Conservation (phyloP, 2,329 filamentous ascomycete species). For the Aspergillus caelatus region DNA sequence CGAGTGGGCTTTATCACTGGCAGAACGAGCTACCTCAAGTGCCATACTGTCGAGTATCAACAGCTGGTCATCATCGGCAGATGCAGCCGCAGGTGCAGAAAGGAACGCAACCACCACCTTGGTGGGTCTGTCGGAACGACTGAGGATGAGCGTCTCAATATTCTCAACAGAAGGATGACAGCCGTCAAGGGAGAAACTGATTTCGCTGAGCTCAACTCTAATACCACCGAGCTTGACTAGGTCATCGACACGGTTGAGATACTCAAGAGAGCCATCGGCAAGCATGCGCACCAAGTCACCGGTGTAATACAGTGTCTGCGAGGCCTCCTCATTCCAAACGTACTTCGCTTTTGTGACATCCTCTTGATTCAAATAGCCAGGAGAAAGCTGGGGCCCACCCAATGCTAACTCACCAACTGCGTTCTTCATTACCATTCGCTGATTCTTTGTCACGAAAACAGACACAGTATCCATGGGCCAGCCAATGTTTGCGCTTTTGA, state of each 20-base stretch:
- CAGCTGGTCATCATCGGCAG: conserved; percentile 4
- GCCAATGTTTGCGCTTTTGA: conserved; percentile 36
- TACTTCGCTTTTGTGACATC: conserved; percentile 34
- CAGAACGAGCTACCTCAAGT: conserved; percentile 26
- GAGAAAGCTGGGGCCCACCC: conserved; percentile 33
- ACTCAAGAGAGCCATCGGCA: conserved; percentile 28
- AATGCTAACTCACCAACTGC: conserved; percentile 34
- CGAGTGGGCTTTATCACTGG: conserved; percentile 23
- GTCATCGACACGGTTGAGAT: conserved; percentile 31
- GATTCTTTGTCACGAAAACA: conserved; percentile 31
- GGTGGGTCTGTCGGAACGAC: conserved; percentile 33
- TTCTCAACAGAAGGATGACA: conserved; percentile 34
- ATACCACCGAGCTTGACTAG: conserved; percentile 32
- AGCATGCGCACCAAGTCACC: conserved; percentile 36
- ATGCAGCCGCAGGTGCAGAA: conserved; percentile 25
- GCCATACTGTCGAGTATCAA: conserved; percentile 21
- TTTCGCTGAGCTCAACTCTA: conserved; percentile 33
- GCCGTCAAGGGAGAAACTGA: conserved; percentile 36
- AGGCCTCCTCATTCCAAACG: conserved; percentile 31
- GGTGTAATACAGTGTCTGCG: conserved; percentile 34
- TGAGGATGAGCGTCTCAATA: conserved; percentile 36
- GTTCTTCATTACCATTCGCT: conserved; percentile 27
- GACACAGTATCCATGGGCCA: conserved; percentile 35
- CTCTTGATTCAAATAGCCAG: conserved; percentile 33
- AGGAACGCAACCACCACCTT: conserved; percentile 41